These are phyloP conservation scores for Nitzschia sp. DNA, from an alignment of 108 stramenopile genomes.

Conservation along the genomic window DNA sequence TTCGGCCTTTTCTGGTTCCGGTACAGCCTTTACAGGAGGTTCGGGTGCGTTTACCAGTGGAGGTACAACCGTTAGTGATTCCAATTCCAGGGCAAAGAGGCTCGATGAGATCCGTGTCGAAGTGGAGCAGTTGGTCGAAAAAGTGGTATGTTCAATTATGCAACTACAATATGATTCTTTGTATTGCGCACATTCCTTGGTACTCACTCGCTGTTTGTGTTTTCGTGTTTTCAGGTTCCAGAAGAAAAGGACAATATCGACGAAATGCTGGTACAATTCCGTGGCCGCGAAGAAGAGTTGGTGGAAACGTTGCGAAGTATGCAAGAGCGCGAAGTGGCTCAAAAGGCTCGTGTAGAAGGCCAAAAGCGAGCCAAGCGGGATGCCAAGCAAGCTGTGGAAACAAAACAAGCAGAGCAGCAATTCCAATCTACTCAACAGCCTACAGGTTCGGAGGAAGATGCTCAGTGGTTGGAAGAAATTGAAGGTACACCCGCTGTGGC, in stretches of 20 bases:
- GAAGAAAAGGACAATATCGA: slow-evolving; percentile 88
- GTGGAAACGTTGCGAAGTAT: slow-evolving; percentile 82
- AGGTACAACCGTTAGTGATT: slow-evolving; percentile 44
- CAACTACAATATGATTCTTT: no score
- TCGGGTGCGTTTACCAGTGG: slow-evolving; percentile 28
- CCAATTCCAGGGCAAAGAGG: slow-evolving; percentile 27
- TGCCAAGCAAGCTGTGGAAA: slow-evolving; percentile 45
- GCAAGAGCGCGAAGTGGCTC: slow-evolving; percentile 83
- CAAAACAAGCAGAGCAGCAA: slow-evolving; percentile 21
- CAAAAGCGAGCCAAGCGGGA: slow-evolving; percentile 79
- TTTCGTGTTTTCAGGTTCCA: slow-evolving; percentile 41
- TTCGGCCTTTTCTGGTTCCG: slow-evolving; percentile 17
- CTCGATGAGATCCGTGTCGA: slow-evolving; percentile 50
- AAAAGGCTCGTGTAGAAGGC: slow-evolving; percentile 65
- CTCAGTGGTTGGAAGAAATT: slow-evolving; percentile 24
- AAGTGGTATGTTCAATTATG: slow-evolving; percentile 46
- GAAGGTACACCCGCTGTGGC: slow-evolving; percentile 25
- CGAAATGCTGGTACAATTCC: slow-evolving; percentile 87
- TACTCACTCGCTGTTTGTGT: not conserved
- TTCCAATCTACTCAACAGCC: not conserved
- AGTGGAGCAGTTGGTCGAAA: slow-evolving; percentile 73
- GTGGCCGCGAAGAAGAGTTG: slow-evolving; percentile 88
- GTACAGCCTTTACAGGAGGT: slow-evolving; percentile 23
- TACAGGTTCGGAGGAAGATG: slow-evolving; percentile 12
- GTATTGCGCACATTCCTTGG: not conserved